Base-by-base conservation (phyloP, 2,329 filamentous ascomycete genomes). In the Epichloe typhina region DNA sequence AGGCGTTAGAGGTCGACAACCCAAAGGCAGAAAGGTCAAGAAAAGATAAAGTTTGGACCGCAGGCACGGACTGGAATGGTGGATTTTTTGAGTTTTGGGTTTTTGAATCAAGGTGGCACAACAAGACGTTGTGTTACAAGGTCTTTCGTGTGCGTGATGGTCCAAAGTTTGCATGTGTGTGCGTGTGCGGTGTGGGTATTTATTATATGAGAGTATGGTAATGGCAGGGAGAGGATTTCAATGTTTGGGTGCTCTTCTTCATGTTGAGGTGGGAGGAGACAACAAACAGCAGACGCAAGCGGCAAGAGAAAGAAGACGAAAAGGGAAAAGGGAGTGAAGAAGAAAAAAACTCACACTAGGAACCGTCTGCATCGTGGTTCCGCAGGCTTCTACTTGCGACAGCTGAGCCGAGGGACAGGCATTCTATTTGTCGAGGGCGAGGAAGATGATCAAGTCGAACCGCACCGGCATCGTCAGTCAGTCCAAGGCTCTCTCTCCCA, bases 311-410 rank as follows among this genome's bases (percentile, higher is more conserved):
- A 23, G 6, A 38, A 38, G 21, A 43, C 7, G 21, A 42, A 12
- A 42, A 26, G n/a, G 21, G 3, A 40, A 23, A 21, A 13, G 9
- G 21, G 5, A 17, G n/a, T 33, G 15, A 8, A 48, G 44, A 41
- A 8, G 35, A 13, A 36, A 5, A 43, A 36, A 63, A 71, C 70
- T 68, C 66, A 72, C 70, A 64, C 67, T 72, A 60, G 74, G 73
- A 67, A 76, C 70, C 58, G 73, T 69, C 71, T 76, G 74, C 74
- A 76, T 76, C 61, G 63, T 73, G 39, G 40, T 65, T 66, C 66
- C 61, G 64, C 61, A 62, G 62, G 62, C 61, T 59, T 61, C 64
- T 66, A 65, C 64, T 66, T 66, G 62, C 59, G 64, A 62, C 60
- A 60, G 59, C 59, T 64, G 60, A 62, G 61, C 61, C 61, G 61